Evolutionary conservation across 257 asterid species (phyloP).

Genomic region (Mentha longifolia): DNA sequence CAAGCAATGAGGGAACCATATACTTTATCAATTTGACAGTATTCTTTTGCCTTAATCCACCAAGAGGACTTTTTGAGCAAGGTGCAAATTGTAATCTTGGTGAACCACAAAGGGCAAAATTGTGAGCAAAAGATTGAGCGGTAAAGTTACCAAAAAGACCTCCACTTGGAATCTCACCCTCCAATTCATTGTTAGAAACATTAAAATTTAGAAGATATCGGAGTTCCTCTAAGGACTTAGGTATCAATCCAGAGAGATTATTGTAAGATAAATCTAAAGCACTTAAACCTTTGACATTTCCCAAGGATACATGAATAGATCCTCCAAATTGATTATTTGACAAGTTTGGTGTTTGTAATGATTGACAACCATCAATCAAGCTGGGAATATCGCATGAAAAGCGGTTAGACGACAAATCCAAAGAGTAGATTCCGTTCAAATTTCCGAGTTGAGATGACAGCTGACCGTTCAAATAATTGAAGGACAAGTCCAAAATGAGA

Average conservation of each 20-base stretch:
- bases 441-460: not conserved
- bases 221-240: not conserved
- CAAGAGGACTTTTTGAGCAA: not conserved
- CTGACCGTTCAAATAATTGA: not conserved
- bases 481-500: not conserved
- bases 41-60: not conserved
- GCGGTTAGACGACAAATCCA: not conserved
- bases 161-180: slow-evolving; percentile 12
- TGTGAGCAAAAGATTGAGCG: slow-evolving; percentile 7
- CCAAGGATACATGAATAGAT: not conserved
- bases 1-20: not conserved
- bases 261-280: not conserved
- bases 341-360: not conserved
- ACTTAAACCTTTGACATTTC: not conserved
- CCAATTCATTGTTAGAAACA: too few species aligned
- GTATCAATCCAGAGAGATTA: slow-evolving; percentile 3
- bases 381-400: not conserved
- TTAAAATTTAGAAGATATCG: not conserved
- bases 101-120: slow-evolving; percentile 9
- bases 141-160: slow-evolving; percentile 13
- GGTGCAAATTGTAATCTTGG: not conserved
- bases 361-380: not conserved
- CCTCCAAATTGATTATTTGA: not conserved
- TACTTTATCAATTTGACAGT: not conserved
- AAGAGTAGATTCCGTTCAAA: not conserved